Evolutionary conservation across 768 basidiomycete species (phyloP).

Genomic region (Hypsizygus marmoreus): DNA sequence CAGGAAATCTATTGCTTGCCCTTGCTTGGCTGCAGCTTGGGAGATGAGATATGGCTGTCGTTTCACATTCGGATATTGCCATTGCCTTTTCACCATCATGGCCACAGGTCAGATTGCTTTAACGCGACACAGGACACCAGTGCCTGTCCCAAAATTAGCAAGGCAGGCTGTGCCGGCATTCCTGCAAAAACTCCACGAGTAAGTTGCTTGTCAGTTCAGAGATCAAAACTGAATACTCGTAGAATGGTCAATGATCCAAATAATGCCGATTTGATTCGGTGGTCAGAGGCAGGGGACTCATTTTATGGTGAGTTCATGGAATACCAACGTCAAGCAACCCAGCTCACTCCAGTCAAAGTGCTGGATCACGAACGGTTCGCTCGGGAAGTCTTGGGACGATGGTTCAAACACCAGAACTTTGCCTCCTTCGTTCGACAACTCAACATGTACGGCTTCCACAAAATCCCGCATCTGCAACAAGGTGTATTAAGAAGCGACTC

Average conservation of each 20-base stretch:
- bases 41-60: slow-evolving; percentile 15
- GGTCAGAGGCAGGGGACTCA: slow-evolving; percentile 89
- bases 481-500: slow-evolving; percentile 85
- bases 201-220: slow-evolving; percentile 30
- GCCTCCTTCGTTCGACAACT: slow-evolving; percentile 89
- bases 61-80: not conserved
- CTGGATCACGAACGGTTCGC: slow-evolving; percentile 91
- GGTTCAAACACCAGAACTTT: slow-evolving; percentile 99
- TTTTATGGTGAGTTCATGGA: slow-evolving; percentile 69
- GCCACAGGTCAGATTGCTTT: slow-evolving; percentile 24
- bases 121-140: slow-evolving; percentile 27
- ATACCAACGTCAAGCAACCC: not conserved
- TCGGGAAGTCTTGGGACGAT: slow-evolving; percentile 84
- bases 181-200: slow-evolving; percentile 93
- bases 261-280: slow-evolving; percentile 84
- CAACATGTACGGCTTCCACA: slow-evolving; percentile 96
- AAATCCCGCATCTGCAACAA: slow-evolving; percentile 94
- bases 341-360: slow-evolving; percentile 45
- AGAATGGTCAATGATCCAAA: slow-evolving; percentile 92
- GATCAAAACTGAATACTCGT: slow-evolving; percentile 3
- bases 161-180: slow-evolving; percentile 69
- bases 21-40: slow-evolving; percentile 9
- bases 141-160: slow-evolving; percentile 35
- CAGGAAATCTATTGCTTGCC: slow-evolving; percentile 1
- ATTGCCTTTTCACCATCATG: slow-evolving; percentile 23